Evolutionary conservation across 257 asterid genomes (phyloP).

Genomic region (Prunella vulgaris): DNA sequence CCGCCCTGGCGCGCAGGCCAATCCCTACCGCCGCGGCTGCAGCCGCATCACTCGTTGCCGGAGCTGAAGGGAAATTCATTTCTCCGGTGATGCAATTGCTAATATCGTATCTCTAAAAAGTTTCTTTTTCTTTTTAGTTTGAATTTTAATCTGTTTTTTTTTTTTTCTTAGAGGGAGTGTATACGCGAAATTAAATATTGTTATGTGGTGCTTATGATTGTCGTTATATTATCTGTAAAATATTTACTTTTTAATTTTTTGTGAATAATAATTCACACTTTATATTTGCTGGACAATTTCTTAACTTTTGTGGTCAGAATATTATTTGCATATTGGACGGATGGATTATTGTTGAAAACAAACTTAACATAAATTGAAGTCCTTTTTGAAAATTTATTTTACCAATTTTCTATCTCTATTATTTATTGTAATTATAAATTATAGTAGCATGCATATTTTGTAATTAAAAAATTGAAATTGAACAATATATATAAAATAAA

Average conservation of each 20-base stretch:
- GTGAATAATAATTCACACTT: slow-evolving; percentile 30
- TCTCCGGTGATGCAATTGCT: slow-evolving; percentile 7
- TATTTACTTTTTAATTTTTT: slow-evolving; percentile 5
- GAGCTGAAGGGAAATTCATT: slow-evolving; percentile 28
- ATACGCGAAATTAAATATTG: slow-evolving; percentile 22
- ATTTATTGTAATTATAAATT: not conserved
- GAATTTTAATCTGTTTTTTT: not conserved
- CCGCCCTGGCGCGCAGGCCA: slow-evolving; percentile 84
- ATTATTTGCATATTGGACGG: not conserved
- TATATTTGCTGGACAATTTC: not conserved
- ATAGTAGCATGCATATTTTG: too few relatives aligned
- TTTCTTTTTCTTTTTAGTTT: not conserved
- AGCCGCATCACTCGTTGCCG: slow-evolving; percentile 90
- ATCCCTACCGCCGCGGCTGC: slow-evolving; percentile 91
- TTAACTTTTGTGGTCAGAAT: not conserved
- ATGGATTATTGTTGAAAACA: not conserved
- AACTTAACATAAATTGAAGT: too few relatives aligned
- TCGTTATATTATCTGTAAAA: slow-evolving; percentile 6
- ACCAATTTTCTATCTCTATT: not conserved
- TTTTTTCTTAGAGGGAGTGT: slow-evolving; percentile 19
- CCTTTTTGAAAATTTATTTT: too few relatives aligned
- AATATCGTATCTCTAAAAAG: not conserved
- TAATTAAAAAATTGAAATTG: too few relatives aligned
- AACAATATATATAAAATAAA: not conserved
- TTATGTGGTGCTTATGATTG: slow-evolving; percentile 14